A percentile compares a stretch with the other conserved stretches of the same genome.
Conservation (phyloP, 208 protist species). For the Strigomonas oncopelti region DNA sequence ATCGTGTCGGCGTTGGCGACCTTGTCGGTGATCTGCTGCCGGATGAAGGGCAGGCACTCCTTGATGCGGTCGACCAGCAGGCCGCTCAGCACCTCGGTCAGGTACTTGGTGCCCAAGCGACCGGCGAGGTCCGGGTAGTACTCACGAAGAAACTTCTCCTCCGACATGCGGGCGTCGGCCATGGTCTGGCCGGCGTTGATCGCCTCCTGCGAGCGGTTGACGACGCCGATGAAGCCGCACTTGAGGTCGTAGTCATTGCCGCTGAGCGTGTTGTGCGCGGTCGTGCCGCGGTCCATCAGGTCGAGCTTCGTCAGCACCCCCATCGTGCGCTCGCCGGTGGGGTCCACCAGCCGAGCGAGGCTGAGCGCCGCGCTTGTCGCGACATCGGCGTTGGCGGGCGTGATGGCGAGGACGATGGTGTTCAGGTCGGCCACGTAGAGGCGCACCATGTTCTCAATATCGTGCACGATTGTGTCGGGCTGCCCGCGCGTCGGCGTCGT, state of each 20-base stretch:
- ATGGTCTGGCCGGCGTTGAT: constrained; percentile 8
- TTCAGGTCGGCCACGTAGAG: constrained; percentile 7
- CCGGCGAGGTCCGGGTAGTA: constrained; percentile 8
- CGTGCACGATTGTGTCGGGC: constrained; percentile 1
- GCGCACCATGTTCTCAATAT: constrained; percentile 12
- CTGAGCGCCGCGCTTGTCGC: constrained; percentile 7
- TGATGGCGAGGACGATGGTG: constrained; percentile 16
- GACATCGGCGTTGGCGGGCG: constrained; percentile 7
- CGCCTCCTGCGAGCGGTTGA: constrained; percentile 11
- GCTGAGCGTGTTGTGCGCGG: neutral
- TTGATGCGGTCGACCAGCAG: constrained; percentile 5
- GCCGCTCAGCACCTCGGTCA: constrained; percentile 5
- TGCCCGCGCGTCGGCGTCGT: constrained; percentile 2
- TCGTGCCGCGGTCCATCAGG: constrained; percentile 2
- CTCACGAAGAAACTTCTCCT: constrained; percentile 6
- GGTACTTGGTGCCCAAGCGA: constrained; percentile 3
- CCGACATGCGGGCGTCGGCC: constrained; percentile 4
- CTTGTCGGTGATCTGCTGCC: constrained; percentile 8
- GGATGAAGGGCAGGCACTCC: constrained; percentile 5
- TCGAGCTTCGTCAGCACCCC: constrained; percentile 11
- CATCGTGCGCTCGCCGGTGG: constrained; percentile 6
- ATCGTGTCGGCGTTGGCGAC: neutral
- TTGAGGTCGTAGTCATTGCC: constrained; percentile 7
- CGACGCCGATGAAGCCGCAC: constrained; percentile 11
- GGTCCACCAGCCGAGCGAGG: constrained; percentile 1